Percentiles rank a stretch among this genome's conserved stretches.
These are phyloP conservation scores for Lablab purpureus DNA, from an alignment of 306 rosid genomes.

Conservation along the genomic window DNA sequence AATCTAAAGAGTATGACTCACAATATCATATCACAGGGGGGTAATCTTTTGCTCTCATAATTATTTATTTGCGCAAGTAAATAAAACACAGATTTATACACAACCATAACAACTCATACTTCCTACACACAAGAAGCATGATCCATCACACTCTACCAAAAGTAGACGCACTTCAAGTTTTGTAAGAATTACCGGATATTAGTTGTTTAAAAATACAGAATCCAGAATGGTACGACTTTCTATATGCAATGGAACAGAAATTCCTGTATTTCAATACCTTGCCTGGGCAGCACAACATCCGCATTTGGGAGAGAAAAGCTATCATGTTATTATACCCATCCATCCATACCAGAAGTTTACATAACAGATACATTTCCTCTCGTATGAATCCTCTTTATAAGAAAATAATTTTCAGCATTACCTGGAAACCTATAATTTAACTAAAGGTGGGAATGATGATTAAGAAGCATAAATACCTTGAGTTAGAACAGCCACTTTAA, in stretches of 20 bases:
- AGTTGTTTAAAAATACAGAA: neutral
- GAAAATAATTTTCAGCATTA: conserved; percentile 17
- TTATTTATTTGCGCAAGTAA: neutral
- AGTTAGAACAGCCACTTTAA: conserved; percentile 96
- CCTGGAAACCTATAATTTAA: conserved; percentile 10
- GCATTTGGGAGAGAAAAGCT: neutral
- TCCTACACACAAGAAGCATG: neutral
- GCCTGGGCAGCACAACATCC: neutral
- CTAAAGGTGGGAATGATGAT: conserved; percentile 28
- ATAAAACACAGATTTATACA: neutral
- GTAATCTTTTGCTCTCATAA: neutral
- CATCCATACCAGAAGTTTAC: conserved; percentile 21
- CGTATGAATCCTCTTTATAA: conserved; percentile 10
- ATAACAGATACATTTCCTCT: conserved; percentile 28
- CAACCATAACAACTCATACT: conserved; percentile 10
- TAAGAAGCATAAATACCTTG: conserved; percentile 69
- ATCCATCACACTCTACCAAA: conserved; percentile 13
- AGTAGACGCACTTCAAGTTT: neutral
- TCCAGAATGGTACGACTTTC: conserved; percentile 15
- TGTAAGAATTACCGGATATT: conserved; percentile 8
- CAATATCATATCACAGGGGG: neutral
- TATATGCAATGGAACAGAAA: conserved; percentile 19
- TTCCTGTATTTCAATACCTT: conserved; percentile 2
- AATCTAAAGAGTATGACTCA: neutral
- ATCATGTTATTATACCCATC: conserved; percentile 20